Evolutionary conservation across 1,284 basidiomycete species (phyloP), one percentile per base, ranked within the genome.

Genomic region (Ceratobasidium sp.): DNA sequence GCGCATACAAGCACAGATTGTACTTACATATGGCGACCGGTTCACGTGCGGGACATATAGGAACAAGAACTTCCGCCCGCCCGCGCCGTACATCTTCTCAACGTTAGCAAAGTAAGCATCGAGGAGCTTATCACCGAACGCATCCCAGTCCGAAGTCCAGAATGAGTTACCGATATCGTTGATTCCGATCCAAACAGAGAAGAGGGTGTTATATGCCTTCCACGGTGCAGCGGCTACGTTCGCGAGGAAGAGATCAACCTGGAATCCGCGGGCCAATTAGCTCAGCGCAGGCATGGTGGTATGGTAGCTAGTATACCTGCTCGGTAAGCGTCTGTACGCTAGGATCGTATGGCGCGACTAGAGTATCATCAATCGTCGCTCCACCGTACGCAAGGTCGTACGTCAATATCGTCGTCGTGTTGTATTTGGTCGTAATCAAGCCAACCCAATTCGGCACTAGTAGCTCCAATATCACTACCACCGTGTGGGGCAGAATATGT

Each of bases 131-230:
- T 89, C 88, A 87, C 87, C 90, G 63, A 79, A 89, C 88, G 57
- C 85, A 77, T 89, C 89, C 73, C 90, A 90, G 27, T 62, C 65
- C 19, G 65, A 63, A 1, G 47, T 8, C n/a, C 74, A 67, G 36
- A 60, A 74, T 15, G 75, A 75, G 60, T 76, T 75, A 19, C 71
- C 76, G 41, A 78, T 75, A 48, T 78, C 76, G 71, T 79, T 79
- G 74, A 91, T 91, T 4, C 89, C 90, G 77, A 91, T 89, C 87
- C 89, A 91, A 67, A 90, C 79, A 2, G 87, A 86, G 79, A 90
- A 90, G 0, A 90, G 81, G 36, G 88, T 86, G 78, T 90, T 86
- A 1, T 84, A 82, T 77, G 87, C 86, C 51, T 83, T 79, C 89
- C 89, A 91, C 47, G 83, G 76, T 0, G 87, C 89, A n/a, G 84